Evolutionary conservation across 148 eudicot species (phyloP), one percentile per base, ranked within the genome.

Genomic region (Silene uniflora): DNA sequence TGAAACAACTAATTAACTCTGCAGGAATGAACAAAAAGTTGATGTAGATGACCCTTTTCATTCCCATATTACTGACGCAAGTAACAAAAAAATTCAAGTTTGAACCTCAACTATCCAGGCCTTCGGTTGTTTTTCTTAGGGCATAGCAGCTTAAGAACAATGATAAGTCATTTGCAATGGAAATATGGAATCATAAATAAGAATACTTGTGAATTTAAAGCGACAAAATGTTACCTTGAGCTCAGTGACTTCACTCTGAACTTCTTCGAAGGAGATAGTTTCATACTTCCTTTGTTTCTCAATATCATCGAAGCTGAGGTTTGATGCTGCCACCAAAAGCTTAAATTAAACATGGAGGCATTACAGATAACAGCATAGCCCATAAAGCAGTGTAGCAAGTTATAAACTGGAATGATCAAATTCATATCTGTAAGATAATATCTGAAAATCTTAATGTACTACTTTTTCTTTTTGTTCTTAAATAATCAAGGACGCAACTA

Each of bases 251-350:
- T 90, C 99, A 29, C 66, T 35, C 63, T 78, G 78, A 79, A 95
- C 73, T 86, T 92, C 94, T 69, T 85, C 52, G 73, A 95, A 92
- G 77, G 96, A 88, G 77, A 95, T 82, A 52, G 83, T 78, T 46
- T 85, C 76, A 77, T 89, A 95, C 62, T 70, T 88, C 77, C 75
- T 78, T 76, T 88, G 88, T 82, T 95, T 95, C 81, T 87, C 91
- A 22, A 19, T 52, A 73, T 92, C 87, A 56, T 90, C 96, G 81
- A 89, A 95, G 32, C 73, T 74, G 67, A 95, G 92, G 25, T 78
- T 71, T 47, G 96, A 95, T 76, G 99, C 99, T 95, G 92, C 86
- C 89, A 73, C 70, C 52, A 82, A 71, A 49, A 69, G 62, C 49
- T 69, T 44, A 67, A 47, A 60, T 55, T 62, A 77, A 44, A 65